phyloP scores from a whole-genome alignment of 2,329 filamentous ascomycete species.

The Fusarium praegraminearum region DNA sequence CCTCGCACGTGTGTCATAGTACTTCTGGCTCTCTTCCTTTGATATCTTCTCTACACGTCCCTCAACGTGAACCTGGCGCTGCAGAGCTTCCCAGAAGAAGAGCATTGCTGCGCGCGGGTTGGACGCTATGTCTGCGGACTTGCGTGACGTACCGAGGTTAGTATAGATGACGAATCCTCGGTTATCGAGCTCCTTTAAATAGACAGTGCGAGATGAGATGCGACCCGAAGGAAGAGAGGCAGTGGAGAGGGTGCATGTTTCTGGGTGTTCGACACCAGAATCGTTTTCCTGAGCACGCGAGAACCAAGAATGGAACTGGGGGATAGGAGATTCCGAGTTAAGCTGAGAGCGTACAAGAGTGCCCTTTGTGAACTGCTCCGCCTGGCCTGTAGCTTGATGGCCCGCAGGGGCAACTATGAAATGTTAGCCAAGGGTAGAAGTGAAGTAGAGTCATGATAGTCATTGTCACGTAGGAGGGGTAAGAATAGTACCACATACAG shows the following conservation, averaged over 20 bases:
- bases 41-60: constrained; percentile 76
- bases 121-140: constrained; percentile 73
- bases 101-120: constrained; percentile 86
- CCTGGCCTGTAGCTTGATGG: constrained; percentile 69
- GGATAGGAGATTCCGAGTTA: constrained; percentile 71
- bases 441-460: constrained; percentile 13
- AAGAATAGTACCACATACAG: constrained; percentile 54
- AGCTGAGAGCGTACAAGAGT: constrained; percentile 73
- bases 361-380: constrained; percentile 78
- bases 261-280: constrained; percentile 76
- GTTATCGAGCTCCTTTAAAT: constrained; percentile 92
- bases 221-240: constrained; percentile 85
- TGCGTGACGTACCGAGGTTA: constrained; percentile 85
- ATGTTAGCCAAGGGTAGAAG: constrained; percentile 3
- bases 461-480: constrained; percentile 11
- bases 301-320: constrained; percentile 94
- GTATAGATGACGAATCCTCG: constrained; percentile 90
- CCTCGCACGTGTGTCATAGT: constrained; percentile 76
- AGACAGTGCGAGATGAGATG: constrained; percentile 87
- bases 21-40: constrained; percentile 76
- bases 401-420: constrained; percentile 72
- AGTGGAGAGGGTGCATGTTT: constrained; percentile 89
- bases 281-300: constrained; percentile 70
- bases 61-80: constrained; percentile 93
- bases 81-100: constrained; percentile 89